Evolutionary conservation across 352 stramenopile genomes (phyloP), one percentile per base, ranked within the genome.

Genomic region (Thraustochytrium sp.): DNA sequence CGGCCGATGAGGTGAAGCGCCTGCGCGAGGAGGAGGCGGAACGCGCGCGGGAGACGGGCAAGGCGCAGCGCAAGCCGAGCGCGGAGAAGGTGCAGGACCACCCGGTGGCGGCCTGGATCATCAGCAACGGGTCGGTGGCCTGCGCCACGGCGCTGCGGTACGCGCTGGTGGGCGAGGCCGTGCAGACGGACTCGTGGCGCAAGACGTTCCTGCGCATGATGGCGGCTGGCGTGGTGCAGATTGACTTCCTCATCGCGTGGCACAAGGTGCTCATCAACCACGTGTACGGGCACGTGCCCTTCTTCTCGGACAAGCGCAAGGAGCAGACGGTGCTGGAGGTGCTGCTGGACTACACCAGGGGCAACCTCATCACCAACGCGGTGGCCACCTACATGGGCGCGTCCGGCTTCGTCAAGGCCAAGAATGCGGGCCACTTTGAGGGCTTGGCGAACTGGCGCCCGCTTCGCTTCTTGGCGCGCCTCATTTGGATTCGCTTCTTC

Each of bases 71-170:
- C 11, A 44, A 4, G 46, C 68, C 75, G 0, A 82, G 26, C 54
- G 61, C 75, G n/a, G 59, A 55, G 23, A 83, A 61, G 59, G 23
- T 83, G 23, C 75, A 84, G 34, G 75, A 84, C 37, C 75, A 84
- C 51, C 75, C 75, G 21, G 40, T 72, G 9, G 59, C 26, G 5
- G 53, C 75, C 18, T 84, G 75, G 75, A 3, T 64, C 34, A 51
- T 84, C 29, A 54, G n/a, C 13, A 84, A 84, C 36, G 75, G 36
- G 42, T 49, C 37, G 13, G 75, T 84, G 40, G n/a, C 11, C 18
- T 18, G 23, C 23, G 29, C 34, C 34, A 61, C 63, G 31, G 13
- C 16, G 4, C 21, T 83, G 21, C 65, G 65, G 37, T 37, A 56
- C 34, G 46, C 34, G 49, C 55, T 84, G 13, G 36, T 76, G 29